Evolutionary conservation across 768 basidiomycete species (phyloP).

Genomic region (Pilatotrama ljubarskyi): DNA sequence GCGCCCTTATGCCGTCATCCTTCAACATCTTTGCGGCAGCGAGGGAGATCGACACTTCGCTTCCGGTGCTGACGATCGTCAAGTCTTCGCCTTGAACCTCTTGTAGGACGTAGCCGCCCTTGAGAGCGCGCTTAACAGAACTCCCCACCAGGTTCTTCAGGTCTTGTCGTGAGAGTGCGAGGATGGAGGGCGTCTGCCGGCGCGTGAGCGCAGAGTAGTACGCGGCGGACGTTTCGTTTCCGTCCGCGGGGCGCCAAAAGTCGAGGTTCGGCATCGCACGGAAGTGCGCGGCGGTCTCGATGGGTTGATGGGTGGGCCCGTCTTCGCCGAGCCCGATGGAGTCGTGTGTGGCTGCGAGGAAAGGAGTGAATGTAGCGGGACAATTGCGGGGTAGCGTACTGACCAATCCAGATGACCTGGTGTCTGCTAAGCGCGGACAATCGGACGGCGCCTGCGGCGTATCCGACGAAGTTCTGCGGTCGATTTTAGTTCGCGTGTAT

Average conservation of each 20-base stretch:
- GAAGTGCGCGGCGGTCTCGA: slow-evolving; percentile 85
- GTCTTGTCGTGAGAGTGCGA: slow-evolving; percentile 86
- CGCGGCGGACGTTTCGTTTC: slow-evolving; percentile 95
- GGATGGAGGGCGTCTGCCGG: slow-evolving; percentile 75
- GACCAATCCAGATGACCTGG: slow-evolving; percentile 92
- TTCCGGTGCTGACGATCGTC: slow-evolving; percentile 87
- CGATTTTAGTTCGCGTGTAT: slow-evolving; percentile 14
- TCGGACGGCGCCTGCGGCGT: slow-evolving; percentile 90
- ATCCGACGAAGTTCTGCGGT: slow-evolving; percentile 84
- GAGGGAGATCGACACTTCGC: slow-evolving; percentile 85
- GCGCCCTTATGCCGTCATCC: slow-evolving; percentile 73
- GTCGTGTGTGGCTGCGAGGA: slow-evolving; percentile 81
- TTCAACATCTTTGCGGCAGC: slow-evolving; percentile 84
- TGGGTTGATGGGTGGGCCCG: slow-evolving; percentile 94
- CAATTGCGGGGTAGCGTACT: slow-evolving; percentile 33
- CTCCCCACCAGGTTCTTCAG: slow-evolving; percentile 90
- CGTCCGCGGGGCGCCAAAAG: slow-evolving; percentile 93
- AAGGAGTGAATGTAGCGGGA: neutral
- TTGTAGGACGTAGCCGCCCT: slow-evolving; percentile 88
- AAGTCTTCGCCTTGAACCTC: slow-evolving; percentile 81
- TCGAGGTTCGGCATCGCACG: slow-evolving; percentile 90
- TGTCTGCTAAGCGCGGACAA: slow-evolving; percentile 87
- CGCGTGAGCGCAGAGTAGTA: slow-evolving; percentile 80
- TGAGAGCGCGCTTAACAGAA: slow-evolving; percentile 76
- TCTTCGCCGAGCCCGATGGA: slow-evolving; percentile 93